Percentiles rank a stretch among this genome's conserved stretches.
Conservation (phyloP, 108 stramenopile species). For the Cylindrotheca fusiformis region DNA sequence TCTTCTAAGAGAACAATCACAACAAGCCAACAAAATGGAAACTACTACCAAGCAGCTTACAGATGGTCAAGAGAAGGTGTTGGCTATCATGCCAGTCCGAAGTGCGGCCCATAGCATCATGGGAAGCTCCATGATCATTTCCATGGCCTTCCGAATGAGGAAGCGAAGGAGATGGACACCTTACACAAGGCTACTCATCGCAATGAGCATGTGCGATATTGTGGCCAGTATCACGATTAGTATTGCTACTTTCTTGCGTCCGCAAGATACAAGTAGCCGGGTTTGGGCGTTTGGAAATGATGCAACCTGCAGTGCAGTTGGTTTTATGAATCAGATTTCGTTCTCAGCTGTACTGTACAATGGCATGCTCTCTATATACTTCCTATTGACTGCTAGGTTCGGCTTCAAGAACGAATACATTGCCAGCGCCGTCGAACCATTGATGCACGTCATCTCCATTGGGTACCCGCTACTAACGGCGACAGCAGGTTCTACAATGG, state of each 20-base stretch:
- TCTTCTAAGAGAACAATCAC: background rate
- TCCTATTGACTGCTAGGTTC: slow-evolving; percentile 20
- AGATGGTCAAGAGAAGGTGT: slow-evolving; percentile 2
- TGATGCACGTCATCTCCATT: slow-evolving; percentile 5
- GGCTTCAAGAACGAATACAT: slow-evolving; percentile 9
- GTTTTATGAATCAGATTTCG: slow-evolving; percentile 2
- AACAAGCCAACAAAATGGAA: background rate
- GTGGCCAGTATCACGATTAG: slow-evolving; percentile 1
- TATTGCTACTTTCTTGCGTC: slow-evolving; percentile 2
- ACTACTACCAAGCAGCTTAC: background rate
- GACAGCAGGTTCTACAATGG: background rate
- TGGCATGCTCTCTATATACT: slow-evolving; percentile 21
- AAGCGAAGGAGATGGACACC: slow-evolving; percentile 3
- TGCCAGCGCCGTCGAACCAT: slow-evolving; percentile 7
- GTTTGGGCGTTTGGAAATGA: slow-evolving; percentile 21
- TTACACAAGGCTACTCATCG: slow-evolving; percentile 5
- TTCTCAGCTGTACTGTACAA: slow-evolving; percentile 22
- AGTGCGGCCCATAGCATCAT: background rate
- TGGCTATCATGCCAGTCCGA: background rate
- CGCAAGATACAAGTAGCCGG: background rate
- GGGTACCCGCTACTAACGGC: slow-evolving; percentile 3
- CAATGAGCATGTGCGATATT: slow-evolving; percentile 5
- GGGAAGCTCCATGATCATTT: background rate
- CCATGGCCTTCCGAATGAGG: background rate
- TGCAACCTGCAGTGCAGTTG: slow-evolving; percentile 6